Base-by-base conservation (phyloP, 768 basidiomycete species). In the Suillus cothurnatus region DNA sequence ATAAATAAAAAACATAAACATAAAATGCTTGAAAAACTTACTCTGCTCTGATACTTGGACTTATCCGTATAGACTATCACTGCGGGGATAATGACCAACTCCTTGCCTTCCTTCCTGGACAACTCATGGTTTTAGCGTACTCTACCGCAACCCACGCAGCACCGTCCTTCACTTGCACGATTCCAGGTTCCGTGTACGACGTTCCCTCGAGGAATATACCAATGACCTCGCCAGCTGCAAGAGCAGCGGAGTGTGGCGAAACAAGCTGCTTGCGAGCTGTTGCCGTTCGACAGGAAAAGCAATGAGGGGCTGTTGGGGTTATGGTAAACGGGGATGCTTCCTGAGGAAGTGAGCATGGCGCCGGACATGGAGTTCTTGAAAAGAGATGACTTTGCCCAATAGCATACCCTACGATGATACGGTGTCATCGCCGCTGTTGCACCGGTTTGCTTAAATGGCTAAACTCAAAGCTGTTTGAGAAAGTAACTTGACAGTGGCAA, bases 141-240 rank as follows among this genome's bases (percentile, higher is more conserved):
- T 92, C 91, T 57, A 92, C 82, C 7, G 88, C 89, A 53, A 88
- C 85, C 88, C 91, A 90, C 7, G 86, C 85, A 3, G 85, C 84
- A 6, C 92, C 91, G 56, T 90, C 87, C 73, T 84, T 73, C 15
- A 83, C 72, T 67, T 85, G 85, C 26, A 79, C 74, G 49, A 86
- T 85, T 6, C 76, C 71, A 12, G 81, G 80, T 62, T 81, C 77
- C 0, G 82, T 85, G 66, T 85, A 84, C 61, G 80, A 82, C 39
- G 84, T 85, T 23, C 88, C 88, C 68, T 89, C 88, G 0, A 87
- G 87, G 69, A 93, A 92, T 17, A 93, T 83, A 0, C 86, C 90
- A 26, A 93, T 81, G 14, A 84, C 86, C 66, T 86, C 80, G 6
- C 83, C 83, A 14, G 69, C 67, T 14, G 81, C 81, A n/a, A 91